Conservation (phyloP, 495 filamentous ascomycete genomes). For the Pyronema omphalodes region DNA sequence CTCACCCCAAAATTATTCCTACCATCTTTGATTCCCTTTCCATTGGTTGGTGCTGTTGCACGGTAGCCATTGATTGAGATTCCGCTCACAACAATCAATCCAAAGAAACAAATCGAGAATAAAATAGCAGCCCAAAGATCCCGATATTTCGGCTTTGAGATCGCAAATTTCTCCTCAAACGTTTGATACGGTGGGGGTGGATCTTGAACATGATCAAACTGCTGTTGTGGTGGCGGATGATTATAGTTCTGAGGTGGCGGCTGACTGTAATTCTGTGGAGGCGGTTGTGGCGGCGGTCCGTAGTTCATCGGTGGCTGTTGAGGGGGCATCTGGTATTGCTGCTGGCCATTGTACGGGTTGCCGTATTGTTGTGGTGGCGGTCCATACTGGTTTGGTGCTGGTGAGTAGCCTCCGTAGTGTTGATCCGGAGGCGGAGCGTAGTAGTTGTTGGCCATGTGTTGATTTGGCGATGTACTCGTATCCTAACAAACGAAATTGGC, state of each 20-base stretch:
- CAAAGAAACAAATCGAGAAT: slow-evolving; percentile 55
- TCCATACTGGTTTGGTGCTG: background rate
- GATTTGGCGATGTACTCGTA: background rate
- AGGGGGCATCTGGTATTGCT: too few relatives aligned
- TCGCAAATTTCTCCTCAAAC: slow-evolving; percentile 63
- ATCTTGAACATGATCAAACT: background rate
- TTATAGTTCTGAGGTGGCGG: too few relatives aligned
- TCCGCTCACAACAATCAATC: slow-evolving; percentile 61
- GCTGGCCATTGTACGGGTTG: too few relatives aligned
- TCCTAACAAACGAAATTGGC: too few relatives aligned
- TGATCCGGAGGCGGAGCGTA: background rate
- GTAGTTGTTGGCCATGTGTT: background rate
- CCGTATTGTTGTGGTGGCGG: too few relatives aligned
- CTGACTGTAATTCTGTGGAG: slow-evolving; percentile 1
- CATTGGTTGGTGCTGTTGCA: slow-evolving; percentile 43
- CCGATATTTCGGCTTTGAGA: slow-evolving; percentile 70
- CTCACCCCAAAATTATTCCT: slow-evolving; percentile 37
- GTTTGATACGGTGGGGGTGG: slow-evolving; percentile 28
- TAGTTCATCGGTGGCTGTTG: background rate
- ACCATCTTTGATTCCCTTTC: slow-evolving; percentile 54
- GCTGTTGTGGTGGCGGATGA: background rate
- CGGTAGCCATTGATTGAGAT: slow-evolving; percentile 62
- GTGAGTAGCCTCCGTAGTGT: background rate
- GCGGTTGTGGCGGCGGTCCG: slow-evolving; percentile 1
- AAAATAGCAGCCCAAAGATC: slow-evolving; percentile 75